Percentiles rank a stretch among this genome's conserved stretches.
These are phyloP conservation scores for Parathielavia appendiculata DNA, from an alignment of 495 filamentous ascomycete species.

Conservation along the genomic window DNA sequence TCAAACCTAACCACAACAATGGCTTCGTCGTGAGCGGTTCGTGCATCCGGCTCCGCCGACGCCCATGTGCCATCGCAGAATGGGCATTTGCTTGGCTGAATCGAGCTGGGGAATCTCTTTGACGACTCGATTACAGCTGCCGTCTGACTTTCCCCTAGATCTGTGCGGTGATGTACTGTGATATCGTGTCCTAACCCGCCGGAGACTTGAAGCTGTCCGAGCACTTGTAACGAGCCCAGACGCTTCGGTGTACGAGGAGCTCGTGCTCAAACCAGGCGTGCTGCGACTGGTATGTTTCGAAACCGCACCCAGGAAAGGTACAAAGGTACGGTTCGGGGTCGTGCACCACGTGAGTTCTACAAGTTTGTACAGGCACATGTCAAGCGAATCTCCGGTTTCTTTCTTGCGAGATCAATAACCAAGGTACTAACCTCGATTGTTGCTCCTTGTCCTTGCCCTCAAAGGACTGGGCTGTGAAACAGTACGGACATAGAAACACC, in stretches of 20 bases:
- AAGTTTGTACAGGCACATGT: too few relatives aligned
- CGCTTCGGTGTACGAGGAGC: neutral
- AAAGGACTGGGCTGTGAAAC: too few relatives aligned
- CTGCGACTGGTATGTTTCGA: too few relatives aligned
- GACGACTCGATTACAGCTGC: neutral
- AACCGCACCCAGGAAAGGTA: too few relatives aligned
- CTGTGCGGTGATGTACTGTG: neutral
- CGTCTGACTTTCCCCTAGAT: neutral
- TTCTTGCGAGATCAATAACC: too few relatives aligned
- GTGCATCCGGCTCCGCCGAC: neutral
- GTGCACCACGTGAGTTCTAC: too few relatives aligned
- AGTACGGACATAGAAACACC: too few relatives aligned
- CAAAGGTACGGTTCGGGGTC: too few relatives aligned
- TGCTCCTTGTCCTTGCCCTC: too few relatives aligned
- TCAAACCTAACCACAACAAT: neutral
- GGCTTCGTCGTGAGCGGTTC: neutral
- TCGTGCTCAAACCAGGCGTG: neutral
- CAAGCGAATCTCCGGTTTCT: too few relatives aligned
- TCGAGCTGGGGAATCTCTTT: neutral
- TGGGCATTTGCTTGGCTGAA: neutral
- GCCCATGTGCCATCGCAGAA: neutral
- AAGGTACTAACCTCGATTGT: too few relatives aligned
- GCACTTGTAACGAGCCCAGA: neutral
- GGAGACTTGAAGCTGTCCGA: neutral
- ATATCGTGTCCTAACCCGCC: neutral